These are phyloP conservation scores for Hypoxylon crocopeplum DNA, from an alignment of 495 filamentous ascomycete genomes.

Conservation along the genomic window DNA sequence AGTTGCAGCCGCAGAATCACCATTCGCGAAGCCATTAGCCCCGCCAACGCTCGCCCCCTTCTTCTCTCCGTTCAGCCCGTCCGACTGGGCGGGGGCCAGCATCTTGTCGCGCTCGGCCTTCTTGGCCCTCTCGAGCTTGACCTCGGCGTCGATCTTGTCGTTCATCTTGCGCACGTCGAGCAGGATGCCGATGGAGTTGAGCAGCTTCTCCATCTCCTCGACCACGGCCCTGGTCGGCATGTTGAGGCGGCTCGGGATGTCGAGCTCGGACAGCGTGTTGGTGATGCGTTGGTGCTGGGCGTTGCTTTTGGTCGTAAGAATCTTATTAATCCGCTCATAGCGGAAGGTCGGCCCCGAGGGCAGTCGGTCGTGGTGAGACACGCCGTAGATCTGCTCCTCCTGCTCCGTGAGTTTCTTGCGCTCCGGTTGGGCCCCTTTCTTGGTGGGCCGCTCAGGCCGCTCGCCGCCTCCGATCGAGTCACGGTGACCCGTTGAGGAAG, in stretches of 20 bases:
- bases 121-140: conserved; percentile 72
- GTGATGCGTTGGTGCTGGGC: conserved; percentile 83
- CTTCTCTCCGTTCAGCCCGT: conserved; percentile 18
- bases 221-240: conserved; percentile 88
- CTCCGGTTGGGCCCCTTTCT: conserved; percentile 63
- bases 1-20: conserved; percentile 27
- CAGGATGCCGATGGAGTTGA: conserved; percentile 73
- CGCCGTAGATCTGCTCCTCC: conserved; percentile 80
- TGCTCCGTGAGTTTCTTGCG: conserved; percentile 73
- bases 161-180: conserved; percentile 82
- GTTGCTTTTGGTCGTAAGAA: conserved; percentile 81
- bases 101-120: conserved; percentile 65
- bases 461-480: conserved; percentile 58
- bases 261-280: conserved; percentile 77
- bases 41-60: too few relatives aligned
- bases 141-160: conserved; percentile 87
- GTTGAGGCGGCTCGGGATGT: conserved; percentile 74
- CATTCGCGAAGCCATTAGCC: conserved; percentile 25
- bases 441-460: conserved; percentile 48
- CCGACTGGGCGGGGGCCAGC: conserved; percentile 22
- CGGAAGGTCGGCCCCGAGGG: conserved; percentile 77
- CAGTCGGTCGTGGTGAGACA: conserved; percentile 85
- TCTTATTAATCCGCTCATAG: conserved; percentile 81
- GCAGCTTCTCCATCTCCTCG: conserved; percentile 80
- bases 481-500: conserved; percentile 47